phyloP scores from a whole-genome alignment of 805 yeast species.

The Kluyveromyces wickerhamii region DNA sequence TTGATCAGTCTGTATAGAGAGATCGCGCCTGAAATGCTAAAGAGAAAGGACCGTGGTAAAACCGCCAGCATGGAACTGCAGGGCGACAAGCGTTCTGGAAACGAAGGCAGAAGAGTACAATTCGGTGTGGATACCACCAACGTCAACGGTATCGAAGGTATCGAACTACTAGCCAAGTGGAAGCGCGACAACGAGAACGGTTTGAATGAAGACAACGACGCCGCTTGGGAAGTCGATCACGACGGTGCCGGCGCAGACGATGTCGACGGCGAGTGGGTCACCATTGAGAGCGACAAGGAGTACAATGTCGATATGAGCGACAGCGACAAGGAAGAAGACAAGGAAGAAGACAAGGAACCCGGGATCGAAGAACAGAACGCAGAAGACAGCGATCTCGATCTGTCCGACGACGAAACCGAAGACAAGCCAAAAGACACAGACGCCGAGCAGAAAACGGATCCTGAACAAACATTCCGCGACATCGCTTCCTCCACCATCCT shows the following conservation, averaged over 20 bases:
- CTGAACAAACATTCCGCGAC: constrained; percentile 40
- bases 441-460: constrained; percentile 24
- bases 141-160: constrained; percentile 77
- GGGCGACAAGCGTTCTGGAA: constrained; percentile 44
- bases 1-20: constrained; percentile 83
- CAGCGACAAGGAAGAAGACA: constrained; percentile 38
- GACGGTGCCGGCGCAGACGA: constrained; percentile 45
- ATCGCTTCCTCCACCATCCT: constrained; percentile 68
- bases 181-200: constrained; percentile 39
- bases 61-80: constrained; percentile 76
- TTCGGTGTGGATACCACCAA: constrained; percentile 67
- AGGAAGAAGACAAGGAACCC: constrained; percentile 33
- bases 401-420: constrained; percentile 32
- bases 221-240: constrained; percentile 49
- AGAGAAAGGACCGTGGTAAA: constrained; percentile 88
- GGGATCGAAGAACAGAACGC: constrained; percentile 26
- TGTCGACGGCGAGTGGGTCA: constrained; percentile 89
- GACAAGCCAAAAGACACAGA: constrained; percentile 13
- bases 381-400: constrained; percentile 43
- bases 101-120: constrained; percentile 35
- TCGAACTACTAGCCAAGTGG: constrained; percentile 88
- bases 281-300: constrained; percentile 75
- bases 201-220: constrained; percentile 48
- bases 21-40: constrained; percentile 92
- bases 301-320: constrained; percentile 46